Evolutionary conservation across 2,329 filamentous ascomycete genomes (phyloP).

Genomic region (Microcyclosporella mali): DNA sequence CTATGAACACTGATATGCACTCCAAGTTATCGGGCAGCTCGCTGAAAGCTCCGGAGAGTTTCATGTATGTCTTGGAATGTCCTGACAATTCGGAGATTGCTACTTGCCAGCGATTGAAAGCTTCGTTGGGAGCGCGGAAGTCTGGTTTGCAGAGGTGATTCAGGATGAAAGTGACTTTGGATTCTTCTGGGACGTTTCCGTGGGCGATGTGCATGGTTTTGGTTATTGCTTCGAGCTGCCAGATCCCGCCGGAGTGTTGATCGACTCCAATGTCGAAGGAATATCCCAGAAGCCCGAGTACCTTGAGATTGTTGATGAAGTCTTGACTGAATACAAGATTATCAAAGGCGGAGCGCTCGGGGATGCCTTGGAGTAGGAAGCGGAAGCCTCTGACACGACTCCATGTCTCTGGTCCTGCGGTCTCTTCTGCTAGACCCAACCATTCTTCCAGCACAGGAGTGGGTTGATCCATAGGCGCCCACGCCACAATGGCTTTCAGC

Average conservation of each 20-base stretch:
- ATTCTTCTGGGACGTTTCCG: conserved; percentile 51
- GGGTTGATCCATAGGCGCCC: conserved; percentile 74
- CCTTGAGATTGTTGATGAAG: conserved; percentile 47
- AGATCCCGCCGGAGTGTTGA: conserved; percentile 66
- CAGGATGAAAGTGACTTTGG: conserved; percentile 62
- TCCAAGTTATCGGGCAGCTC: conserved; percentile 59
- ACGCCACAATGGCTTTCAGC: conserved; percentile 68
- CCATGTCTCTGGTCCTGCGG: conserved; percentile 58
- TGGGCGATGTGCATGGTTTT: conserved; percentile 47
- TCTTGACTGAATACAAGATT: conserved; percentile 29
- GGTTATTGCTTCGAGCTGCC: conserved; percentile 42
- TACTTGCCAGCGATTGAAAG: conserved; percentile 63
- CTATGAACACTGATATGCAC: conserved; percentile 46
- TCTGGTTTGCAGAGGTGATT: conserved; percentile 90
- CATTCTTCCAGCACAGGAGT: conserved; percentile 57
- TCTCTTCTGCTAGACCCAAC: conserved; percentile 53
- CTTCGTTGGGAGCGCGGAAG: conserved; percentile 37
- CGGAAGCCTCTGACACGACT: conserved; percentile 68
- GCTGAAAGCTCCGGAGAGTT: conserved; percentile 80
- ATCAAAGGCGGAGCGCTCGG: conserved; percentile 32
- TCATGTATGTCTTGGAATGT: conserved; percentile 69
- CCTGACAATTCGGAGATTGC: conserved; percentile 62
- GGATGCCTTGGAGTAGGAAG: conserved; percentile 63
- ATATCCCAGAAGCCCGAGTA: conserved; percentile 54
- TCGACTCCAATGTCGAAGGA: conserved; percentile 83